Conservation (phyloP, 305 asterid species). For the Withania somnifera region DNA sequence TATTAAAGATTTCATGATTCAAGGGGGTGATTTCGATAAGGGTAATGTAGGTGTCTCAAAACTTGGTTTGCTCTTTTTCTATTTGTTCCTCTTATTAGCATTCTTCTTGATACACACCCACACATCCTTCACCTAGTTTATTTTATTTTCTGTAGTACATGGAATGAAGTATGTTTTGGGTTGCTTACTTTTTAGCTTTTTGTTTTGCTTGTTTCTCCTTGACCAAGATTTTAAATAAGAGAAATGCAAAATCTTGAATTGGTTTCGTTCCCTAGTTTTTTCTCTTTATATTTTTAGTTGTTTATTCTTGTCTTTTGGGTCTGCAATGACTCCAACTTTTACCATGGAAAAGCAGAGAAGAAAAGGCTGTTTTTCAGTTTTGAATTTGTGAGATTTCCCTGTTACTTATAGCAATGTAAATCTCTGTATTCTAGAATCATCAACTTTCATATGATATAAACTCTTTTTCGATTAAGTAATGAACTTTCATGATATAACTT, state of each 20-base stretch:
- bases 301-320: not conserved
- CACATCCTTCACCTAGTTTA: not conserved
- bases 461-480: not conserved
- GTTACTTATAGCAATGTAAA: not conserved
- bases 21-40: conserved; percentile 94
- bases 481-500: not conserved
- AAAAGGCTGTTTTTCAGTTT: not conserved
- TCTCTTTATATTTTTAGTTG: not conserved
- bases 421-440: not conserved
- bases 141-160: not conserved
- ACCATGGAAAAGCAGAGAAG: not conserved
- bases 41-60: conserved; percentile 63
- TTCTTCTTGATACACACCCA: not conserved
- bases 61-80: not conserved
- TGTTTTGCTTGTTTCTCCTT: not conserved
- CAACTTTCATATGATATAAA: not conserved
- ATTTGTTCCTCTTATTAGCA: not conserved
- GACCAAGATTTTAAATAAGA: not conserved
- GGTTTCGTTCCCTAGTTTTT: not conserved
- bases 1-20: conserved; percentile 90
- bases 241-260: not conserved
- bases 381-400: not conserved
- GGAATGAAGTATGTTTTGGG: not conserved
- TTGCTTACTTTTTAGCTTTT: not conserved
- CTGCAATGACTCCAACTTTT: not conserved